phyloP scores from a whole-genome alignment of 768 basidiomycete genomes.

The Inosperma sp. region DNA sequence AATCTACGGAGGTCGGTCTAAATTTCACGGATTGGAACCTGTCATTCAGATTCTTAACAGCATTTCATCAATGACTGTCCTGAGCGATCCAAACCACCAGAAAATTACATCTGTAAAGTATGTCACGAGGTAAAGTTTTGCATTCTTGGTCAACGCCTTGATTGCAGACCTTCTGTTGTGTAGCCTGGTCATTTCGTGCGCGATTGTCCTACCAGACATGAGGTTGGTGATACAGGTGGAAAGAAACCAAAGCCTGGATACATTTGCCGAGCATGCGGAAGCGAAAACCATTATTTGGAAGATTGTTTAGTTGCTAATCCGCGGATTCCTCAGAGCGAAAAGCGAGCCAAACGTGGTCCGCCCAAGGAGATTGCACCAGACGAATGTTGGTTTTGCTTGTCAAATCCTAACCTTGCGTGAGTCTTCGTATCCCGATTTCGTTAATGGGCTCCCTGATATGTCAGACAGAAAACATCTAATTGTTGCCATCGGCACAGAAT shows the following conservation, averaged over 20 bases:
- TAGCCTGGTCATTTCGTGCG: conserved; percentile 82
- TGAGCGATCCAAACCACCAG: conserved; percentile 68
- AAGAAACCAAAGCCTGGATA: conserved; percentile 82
- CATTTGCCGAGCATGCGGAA: conserved; percentile 87
- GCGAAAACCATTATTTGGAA: conserved; percentile 77
- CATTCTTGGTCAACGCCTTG: neutral
- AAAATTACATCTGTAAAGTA: conserved; percentile 83
- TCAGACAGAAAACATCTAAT: conserved; percentile 83
- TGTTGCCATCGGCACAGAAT: conserved; percentile 88
- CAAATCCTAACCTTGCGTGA: conserved; percentile 85
- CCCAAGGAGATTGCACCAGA: conserved; percentile 81
- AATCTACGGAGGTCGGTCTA: conserved; percentile 60
- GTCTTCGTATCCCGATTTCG: neutral
- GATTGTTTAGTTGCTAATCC: conserved; percentile 77
- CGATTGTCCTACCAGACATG: conserved; percentile 80
- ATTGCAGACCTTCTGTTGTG: neutral
- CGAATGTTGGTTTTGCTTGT: conserved; percentile 98
- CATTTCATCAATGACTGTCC: conserved; percentile 78
- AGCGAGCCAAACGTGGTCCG: conserved; percentile 47
- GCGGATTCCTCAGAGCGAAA: conserved; percentile 33
- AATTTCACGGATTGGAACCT: neutral
- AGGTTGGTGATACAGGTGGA: conserved; percentile 77
- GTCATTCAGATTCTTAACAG: conserved; percentile 31
- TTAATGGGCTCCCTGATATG: conserved; percentile 9
- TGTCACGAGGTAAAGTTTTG: conserved; percentile 57